Conservation (phyloP, 805 yeast species). For the Wickerhamiella alocasiicola region DNA sequence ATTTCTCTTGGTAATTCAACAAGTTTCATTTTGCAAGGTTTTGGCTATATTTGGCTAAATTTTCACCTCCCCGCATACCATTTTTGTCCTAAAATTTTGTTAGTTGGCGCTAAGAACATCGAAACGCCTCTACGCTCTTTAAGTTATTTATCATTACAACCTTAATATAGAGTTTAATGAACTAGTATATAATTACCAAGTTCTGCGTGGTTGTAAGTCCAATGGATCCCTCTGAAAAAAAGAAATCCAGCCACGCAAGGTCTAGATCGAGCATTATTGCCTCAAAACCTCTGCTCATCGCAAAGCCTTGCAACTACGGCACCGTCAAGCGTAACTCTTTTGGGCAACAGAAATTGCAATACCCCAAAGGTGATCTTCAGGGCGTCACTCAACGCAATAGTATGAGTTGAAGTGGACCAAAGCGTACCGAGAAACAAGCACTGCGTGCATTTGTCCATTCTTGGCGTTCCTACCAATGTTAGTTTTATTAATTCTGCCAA, state of each 20-base stretch:
- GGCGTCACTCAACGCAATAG: no score
- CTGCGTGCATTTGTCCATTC: no score
- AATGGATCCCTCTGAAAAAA: no score
- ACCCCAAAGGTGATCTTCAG: no score
- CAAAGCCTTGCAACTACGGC: constrained; percentile 2
- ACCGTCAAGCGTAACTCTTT: not conserved
- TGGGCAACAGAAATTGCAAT: no score
- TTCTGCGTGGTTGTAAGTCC: no score
- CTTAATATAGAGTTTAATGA: not conserved
- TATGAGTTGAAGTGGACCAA: no score
- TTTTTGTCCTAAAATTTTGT: no score
- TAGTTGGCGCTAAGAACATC: constrained; percentile 1
- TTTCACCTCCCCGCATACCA: not conserved
- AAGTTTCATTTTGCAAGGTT: no score
- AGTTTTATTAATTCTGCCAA: no score
- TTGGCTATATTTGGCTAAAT: not conserved
- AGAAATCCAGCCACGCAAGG: constrained; percentile 1
- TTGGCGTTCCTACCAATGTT: no score
- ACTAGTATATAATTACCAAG: not conserved
- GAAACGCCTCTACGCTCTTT: not conserved
- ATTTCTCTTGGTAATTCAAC: constrained; percentile 16
- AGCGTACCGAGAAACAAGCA: no score
- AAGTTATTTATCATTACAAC: not conserved
- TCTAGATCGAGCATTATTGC: constrained; percentile 7
- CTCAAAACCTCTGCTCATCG: constrained; percentile 5